Evolutionary conservation across 345 rosid species (phyloP).

Genomic region (Lepidium africanum): DNA sequence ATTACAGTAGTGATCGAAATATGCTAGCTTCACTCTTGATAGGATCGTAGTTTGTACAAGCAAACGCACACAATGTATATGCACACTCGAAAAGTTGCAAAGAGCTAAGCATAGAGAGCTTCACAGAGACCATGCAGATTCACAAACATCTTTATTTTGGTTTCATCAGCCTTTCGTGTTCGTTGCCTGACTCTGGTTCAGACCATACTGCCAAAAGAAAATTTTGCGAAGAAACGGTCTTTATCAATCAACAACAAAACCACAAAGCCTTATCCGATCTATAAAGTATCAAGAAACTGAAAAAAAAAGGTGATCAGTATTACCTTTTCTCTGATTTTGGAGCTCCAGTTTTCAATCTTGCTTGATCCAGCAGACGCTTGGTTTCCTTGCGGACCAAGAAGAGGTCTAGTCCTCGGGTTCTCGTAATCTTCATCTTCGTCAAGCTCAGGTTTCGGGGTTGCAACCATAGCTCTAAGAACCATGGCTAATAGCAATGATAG

Average conservation of each 20-base stretch:
- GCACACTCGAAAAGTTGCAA: background rate
- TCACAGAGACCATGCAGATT: constrained; percentile 13
- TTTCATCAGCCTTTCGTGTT: constrained; percentile 23
- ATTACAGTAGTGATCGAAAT: no score
- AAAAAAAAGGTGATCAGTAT: background rate
- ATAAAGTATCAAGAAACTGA: background rate
- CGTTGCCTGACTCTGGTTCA: constrained; percentile 17
- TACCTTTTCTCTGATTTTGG: constrained; percentile 83
- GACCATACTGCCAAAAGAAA: constrained; percentile 16
- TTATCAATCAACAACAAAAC: background rate
- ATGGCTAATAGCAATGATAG: constrained; percentile 62
- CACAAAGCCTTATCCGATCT: background rate
- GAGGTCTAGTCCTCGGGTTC: constrained; percentile 48
- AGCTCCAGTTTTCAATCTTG: constrained; percentile 50
- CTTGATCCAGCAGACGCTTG: constrained; percentile 53
- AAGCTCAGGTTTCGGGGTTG: constrained; percentile 40
- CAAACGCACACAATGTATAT: background rate
- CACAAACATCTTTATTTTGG: background rate
- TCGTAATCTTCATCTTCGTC: constrained; percentile 63
- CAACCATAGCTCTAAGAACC: constrained; percentile 64
- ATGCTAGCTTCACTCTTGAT: no score
- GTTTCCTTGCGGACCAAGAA: constrained; percentile 50
- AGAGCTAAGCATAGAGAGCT: background rate
- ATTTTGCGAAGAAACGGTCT: background rate
- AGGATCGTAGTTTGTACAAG: background rate